Percentiles rank a stretch among this genome's conserved stretches.
Evolutionary conservation across 2,329 filamentous ascomycete species (phyloP).

Genomic region (Colletotrichum musicola): DNA sequence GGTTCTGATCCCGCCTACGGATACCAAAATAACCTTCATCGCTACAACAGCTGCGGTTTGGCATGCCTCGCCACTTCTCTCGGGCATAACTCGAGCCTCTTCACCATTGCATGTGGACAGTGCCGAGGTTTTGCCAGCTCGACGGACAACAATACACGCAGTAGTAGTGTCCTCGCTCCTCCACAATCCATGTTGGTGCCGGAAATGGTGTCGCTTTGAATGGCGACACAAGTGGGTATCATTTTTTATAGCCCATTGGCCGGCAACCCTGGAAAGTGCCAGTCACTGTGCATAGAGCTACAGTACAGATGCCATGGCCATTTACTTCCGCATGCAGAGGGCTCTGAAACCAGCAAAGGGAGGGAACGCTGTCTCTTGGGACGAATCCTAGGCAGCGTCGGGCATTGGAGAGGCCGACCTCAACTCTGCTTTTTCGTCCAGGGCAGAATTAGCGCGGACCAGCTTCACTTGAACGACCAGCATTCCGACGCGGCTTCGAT

Average conservation of each 20-base stretch:
- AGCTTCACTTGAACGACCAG: conserved; percentile 19
- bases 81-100: no score
- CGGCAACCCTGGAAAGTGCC: background rate
- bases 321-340: conserved; percentile 35
- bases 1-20: conserved; percentile 5
- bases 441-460: background rate
- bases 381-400: conserved; percentile 15
- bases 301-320: conserved; percentile 28
- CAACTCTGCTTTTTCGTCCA: conserved; percentile 10
- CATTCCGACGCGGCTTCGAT: background rate
- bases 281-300: conserved; percentile 25
- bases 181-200: background rate
- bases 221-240: background rate
- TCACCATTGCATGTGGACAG: no score
- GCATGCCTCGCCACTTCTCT: background rate
- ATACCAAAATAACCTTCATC: conserved; percentile 6
- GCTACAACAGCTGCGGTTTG: background rate
- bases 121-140: no score
- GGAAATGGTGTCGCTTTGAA: background rate
- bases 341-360: conserved; percentile 35
- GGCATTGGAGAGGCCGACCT: conserved; percentile 6
- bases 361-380: conserved; percentile 19
- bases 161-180: background rate
- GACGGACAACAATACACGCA: no score
- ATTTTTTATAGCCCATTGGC: conserved; percentile 16